phyloP scores from a whole-genome alignment of 2,329 filamentous ascomycete genomes.

The Diaporthe vexans region DNA sequence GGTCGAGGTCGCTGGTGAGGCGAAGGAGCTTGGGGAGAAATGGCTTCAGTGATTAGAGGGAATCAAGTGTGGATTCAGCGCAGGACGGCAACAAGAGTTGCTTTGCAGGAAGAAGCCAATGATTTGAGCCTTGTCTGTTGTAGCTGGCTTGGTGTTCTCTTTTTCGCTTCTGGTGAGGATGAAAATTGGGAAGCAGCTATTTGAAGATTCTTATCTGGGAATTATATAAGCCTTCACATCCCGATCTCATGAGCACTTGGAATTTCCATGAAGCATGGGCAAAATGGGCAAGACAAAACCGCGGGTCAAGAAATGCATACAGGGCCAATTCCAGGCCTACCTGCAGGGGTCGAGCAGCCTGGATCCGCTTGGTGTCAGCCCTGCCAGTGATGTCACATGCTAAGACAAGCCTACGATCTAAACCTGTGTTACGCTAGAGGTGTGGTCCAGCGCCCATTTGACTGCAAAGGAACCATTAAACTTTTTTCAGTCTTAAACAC shows the following conservation, averaged over 20 bases:
- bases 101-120: too few relatives aligned
- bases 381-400: slow-evolving; percentile 42
- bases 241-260: too few relatives aligned
- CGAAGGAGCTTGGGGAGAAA: slow-evolving; percentile 33
- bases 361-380: not conserved
- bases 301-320: not conserved
- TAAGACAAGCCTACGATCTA: not conserved
- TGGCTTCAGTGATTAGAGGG: slow-evolving; percentile 35
- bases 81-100: too few relatives aligned
- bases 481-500: slow-evolving; percentile 1
- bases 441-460: not conserved
- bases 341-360: not conserved
- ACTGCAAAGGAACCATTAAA: not conserved
- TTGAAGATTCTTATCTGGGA: too few relatives aligned
- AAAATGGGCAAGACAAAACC: too few relatives aligned
- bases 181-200: too few relatives aligned
- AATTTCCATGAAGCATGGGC: too few relatives aligned
- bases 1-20: slow-evolving; percentile 25
- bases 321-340: not conserved
- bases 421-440: not conserved
- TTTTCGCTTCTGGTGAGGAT: too few relatives aligned
- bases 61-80: not conserved
- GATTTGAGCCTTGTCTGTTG: too few relatives aligned
- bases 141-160: too few relatives aligned
- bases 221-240: too few relatives aligned